These are phyloP conservation scores for Coniochaeta hoffmannii DNA, from an alignment of 2,329 filamentous ascomycete genomes.

Conservation along the genomic window DNA sequence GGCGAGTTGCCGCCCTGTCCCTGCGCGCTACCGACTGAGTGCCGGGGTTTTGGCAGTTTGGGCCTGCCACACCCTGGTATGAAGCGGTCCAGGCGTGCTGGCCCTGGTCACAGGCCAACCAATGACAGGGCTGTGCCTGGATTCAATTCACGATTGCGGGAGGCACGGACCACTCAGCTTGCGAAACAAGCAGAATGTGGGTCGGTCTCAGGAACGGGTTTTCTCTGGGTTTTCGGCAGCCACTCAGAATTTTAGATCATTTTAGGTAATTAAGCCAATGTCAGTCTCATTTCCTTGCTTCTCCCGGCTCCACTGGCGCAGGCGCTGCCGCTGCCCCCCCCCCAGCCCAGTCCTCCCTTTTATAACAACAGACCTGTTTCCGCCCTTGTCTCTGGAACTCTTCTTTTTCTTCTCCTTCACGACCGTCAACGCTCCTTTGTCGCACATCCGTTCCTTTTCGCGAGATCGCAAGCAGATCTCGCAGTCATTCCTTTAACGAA, in stretches of 20 bases:
- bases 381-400: not conserved
- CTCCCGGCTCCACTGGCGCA: not conserved
- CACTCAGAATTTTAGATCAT: not conserved
- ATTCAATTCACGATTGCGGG: not conserved
- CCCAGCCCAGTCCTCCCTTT: not conserved
- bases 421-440: slow-evolving; percentile 2
- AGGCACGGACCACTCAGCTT: not conserved
- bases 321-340: not conserved
- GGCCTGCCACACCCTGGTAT: not conserved
- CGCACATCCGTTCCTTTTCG: slow-evolving; percentile 1
- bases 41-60: not conserved
- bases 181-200: not conserved
- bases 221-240: not conserved
- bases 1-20: not conserved
- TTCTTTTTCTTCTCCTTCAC: slow-evolving; percentile 1
- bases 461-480: not conserved
- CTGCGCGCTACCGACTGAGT: not conserved
- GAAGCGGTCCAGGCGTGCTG: not conserved
- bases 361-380: not conserved
- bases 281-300: not conserved
- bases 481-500: slow-evolving; percentile 1
- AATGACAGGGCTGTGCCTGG: slow-evolving; percentile 1
- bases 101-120: not conserved
- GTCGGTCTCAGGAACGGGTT: not conserved
- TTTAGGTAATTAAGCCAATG: not conserved